phyloP scores from a whole-genome alignment of 768 basidiomycete genomes.

The Termitomyces heimii region DNA sequence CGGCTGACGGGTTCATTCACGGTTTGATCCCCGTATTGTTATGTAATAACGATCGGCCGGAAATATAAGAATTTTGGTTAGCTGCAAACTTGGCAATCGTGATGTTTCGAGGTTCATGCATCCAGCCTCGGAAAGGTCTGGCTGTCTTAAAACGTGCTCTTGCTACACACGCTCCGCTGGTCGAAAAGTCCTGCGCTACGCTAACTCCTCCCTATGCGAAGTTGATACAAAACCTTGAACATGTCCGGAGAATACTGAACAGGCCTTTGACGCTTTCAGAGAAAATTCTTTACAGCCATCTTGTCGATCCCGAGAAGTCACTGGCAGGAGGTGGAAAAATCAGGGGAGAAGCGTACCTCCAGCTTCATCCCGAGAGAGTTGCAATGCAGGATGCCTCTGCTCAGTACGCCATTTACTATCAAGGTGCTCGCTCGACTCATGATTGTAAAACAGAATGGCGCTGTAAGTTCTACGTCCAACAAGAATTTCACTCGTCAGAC shows the following conservation, averaged over 20 bases:
- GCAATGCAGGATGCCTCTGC: conserved; percentile 97
- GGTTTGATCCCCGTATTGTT: conserved; percentile 18
- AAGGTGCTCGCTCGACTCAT: conserved; percentile 5
- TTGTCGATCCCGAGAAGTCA: conserved; percentile 70
- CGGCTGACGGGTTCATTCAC: conserved; percentile 35
- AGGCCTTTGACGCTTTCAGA: conserved; percentile 91
- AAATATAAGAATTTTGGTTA: conserved; percentile 9
- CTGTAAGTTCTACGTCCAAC: conserved; percentile 41
- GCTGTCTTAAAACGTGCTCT: conserved; percentile 23
- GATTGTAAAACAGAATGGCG: conserved; percentile 57
- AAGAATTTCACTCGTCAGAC: not conserved
- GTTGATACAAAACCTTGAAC: conserved; percentile 64
- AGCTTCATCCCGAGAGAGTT: conserved; percentile 86
- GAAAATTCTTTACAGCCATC: conserved; percentile 95
- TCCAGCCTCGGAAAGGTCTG: conserved; percentile 16
- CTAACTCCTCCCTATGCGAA: conserved; percentile 83
- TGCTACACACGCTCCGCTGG: conserved; percentile 30
- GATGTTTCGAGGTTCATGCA: conserved; percentile 23
- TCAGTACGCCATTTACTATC: conserved; percentile 50
- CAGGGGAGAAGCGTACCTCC: conserved; percentile 85
- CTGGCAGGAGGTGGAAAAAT: conserved; percentile 61
- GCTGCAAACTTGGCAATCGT: not conserved
- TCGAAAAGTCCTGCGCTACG: conserved; percentile 40
- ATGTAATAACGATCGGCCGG: conserved; percentile 8
- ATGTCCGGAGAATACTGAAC: conserved; percentile 63